Percentiles rank a stretch among this genome's conserved stretches.
Evolutionary conservation across 257 asterid genomes (phyloP).

Genomic region (Dorcoceras hygrometricum): DNA sequence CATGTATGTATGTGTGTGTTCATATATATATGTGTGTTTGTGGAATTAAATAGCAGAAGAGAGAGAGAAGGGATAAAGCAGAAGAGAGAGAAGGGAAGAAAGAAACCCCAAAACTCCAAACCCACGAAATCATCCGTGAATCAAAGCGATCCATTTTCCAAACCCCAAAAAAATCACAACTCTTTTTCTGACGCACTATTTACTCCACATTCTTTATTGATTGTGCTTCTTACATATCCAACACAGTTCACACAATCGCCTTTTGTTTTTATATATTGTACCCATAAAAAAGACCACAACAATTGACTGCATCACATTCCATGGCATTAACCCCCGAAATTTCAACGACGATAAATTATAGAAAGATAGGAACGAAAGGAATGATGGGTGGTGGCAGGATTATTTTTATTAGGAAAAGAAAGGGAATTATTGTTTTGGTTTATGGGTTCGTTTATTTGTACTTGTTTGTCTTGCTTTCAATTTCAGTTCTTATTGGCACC

Average conservation of each 20-base stretch:
- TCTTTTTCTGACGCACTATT: conserved; percentile 30
- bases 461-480: conserved; percentile 33
- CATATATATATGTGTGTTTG: too few species aligned
- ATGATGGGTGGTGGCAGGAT: conserved; percentile 41
- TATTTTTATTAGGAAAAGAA: conserved; percentile 39
- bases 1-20: too few species aligned
- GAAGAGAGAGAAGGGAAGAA: conserved; percentile 7
- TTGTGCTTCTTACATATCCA: conserved; percentile 17
- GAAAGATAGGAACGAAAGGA: conserved; percentile 21
- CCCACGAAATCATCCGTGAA: conserved; percentile 42
- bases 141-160: conserved; percentile 43
- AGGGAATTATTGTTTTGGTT: conserved; percentile 33
- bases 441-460: conserved; percentile 32
- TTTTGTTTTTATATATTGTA: neutral
- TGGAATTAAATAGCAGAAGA: conserved; percentile 22
- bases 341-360: conserved; percentile 27
- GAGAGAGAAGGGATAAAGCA: conserved; percentile 23
- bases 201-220: conserved; percentile 35
- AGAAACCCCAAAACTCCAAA: conserved; percentile 31
- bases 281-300: neutral
- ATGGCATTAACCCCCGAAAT: conserved; percentile 28
- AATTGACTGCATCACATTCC: conserved; percentile 39
- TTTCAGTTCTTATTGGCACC: conserved; percentile 23
- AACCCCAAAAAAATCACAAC: conserved; percentile 25
- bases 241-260: conserved; percentile 8